A percentile compares a stretch with the other conserved stretches of the same genome.
Conservation (phyloP, 1,284 basidiomycete species). For the Lignosus rhinocerotis region DNA sequence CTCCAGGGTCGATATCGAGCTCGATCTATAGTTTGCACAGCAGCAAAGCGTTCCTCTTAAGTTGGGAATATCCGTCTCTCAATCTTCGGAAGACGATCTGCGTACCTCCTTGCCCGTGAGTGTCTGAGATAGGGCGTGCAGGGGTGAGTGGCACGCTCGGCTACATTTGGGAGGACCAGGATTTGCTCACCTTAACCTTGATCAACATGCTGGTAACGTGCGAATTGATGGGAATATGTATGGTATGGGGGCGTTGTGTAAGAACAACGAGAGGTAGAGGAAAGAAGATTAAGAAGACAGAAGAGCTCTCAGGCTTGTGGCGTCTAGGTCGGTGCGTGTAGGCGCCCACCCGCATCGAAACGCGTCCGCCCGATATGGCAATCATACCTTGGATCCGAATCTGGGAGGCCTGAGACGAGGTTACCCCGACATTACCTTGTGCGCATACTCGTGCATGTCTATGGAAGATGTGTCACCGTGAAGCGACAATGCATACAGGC, state of each 20-base stretch:
- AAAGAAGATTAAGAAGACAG: background rate
- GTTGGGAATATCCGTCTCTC: background rate
- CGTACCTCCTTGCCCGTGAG: conserved; percentile 90
- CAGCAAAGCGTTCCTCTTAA: background rate
- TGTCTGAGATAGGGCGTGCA: conserved; percentile 53
- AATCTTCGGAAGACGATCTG: conserved; percentile 3
- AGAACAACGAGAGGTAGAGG: conserved; percentile 1
- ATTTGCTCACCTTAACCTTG: conserved; percentile 71
- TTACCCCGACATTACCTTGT: background rate
- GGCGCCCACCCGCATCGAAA: conserved; percentile 8
- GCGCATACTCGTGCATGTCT: no score
- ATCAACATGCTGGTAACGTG: conserved; percentile 59
- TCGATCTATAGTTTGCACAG: conserved; percentile 66
- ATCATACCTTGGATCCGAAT: background rate
- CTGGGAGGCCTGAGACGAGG: background rate
- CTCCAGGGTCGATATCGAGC: conserved; percentile 91
- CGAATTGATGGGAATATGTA: background rate
- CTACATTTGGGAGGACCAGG: background rate
- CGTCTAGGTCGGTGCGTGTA: conserved; percentile 11
- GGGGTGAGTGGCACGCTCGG: conserved; percentile 7
- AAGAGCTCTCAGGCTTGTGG: conserved; percentile 17
- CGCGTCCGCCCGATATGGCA: conserved; percentile 19
- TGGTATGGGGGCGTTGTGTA: background rate
- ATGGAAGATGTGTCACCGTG: no score
- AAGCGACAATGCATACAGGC: background rate